A percentile compares a stretch with the other conserved stretches of the same genome.
These are phyloP conservation scores for Henckelia pumila DNA, from an alignment of 257 asterid species.

Conservation along the genomic window DNA sequence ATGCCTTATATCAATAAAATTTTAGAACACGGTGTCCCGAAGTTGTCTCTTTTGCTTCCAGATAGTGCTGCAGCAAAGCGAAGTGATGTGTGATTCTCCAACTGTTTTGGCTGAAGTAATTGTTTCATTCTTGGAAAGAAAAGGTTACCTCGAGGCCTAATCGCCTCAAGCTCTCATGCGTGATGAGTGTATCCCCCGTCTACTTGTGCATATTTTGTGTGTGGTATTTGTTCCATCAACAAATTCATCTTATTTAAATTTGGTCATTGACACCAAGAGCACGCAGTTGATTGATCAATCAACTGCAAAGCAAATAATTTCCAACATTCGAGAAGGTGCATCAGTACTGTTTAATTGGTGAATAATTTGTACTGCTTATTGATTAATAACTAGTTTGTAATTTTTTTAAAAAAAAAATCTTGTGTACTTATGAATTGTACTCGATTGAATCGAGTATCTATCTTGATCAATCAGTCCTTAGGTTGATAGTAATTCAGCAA, in stretches of 20 bases:
- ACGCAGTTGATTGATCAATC: constrained; percentile 45
- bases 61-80: constrained; percentile 68
- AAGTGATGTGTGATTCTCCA: constrained; percentile 65
- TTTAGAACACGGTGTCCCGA: neutral
- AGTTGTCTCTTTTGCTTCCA: constrained; percentile 34
- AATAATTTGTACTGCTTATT: constrained; percentile 1
- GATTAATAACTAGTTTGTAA: constrained; percentile 8
- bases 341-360: neutral
- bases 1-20: too few species aligned
- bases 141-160: constrained; percentile 69
- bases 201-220: constrained; percentile 15
- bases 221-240: neutral
- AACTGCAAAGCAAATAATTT: constrained; percentile 27
- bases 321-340: neutral
- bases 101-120: constrained; percentile 64
- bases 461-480: neutral
- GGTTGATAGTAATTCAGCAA: neutral
- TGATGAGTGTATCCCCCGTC: constrained; percentile 23
- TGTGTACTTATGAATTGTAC: neutral
- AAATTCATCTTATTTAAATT: constrained; percentile 1
- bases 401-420: too few species aligned
- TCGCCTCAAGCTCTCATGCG: constrained; percentile 13
- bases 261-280: neutral
- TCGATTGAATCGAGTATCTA: neutral
- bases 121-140: constrained; percentile 62